Evolutionary conservation across 306 rosid genomes (phyloP).

Genomic region (Prinsepia uniflora): DNA sequence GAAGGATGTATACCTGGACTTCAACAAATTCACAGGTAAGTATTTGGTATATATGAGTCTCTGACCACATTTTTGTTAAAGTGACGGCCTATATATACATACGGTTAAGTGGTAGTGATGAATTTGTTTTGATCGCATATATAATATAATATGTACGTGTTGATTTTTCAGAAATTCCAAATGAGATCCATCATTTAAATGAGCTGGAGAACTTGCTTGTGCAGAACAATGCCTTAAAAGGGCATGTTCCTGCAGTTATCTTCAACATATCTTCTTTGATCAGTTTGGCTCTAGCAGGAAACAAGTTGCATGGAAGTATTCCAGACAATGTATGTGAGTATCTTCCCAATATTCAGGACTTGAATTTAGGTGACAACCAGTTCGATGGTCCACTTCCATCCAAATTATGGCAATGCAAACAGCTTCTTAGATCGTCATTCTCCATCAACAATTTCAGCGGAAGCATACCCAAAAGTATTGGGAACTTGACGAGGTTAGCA

Average conservation of each 20-base stretch:
- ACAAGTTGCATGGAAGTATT: conserved; percentile 2
- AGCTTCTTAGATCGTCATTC: not conserved
- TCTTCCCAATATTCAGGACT: conserved; percentile 5
- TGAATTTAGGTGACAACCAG: not conserved
- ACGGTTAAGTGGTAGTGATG: too few relatives aligned
- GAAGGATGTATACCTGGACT: not conserved
- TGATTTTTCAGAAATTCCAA: conserved; percentile 20
- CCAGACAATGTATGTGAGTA: conserved; percentile 7
- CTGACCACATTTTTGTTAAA: not conserved
- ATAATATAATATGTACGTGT: too few relatives aligned
- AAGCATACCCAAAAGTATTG: conserved; percentile 11
- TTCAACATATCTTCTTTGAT: conserved; percentile 24
- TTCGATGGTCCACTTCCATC: conserved; percentile 24
- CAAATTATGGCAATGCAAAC: conserved; percentile 2
- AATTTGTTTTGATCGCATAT: not conserved
- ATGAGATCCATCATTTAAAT: not conserved
- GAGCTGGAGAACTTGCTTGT: not conserved
- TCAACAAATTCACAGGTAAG: conserved; percentile 13
- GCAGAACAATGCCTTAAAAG: conserved; percentile 3
- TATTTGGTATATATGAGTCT: too few relatives aligned
- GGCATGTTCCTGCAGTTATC: not conserved
- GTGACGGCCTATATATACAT: not conserved
- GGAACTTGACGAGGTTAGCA: not conserved
- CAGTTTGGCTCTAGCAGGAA: not conserved
- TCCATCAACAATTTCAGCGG: conserved; percentile 12